Evolutionary conservation across 208 protist genomes (phyloP), one percentile per base, ranked within the genome.

Genomic region (Trypanosoma boissoni): DNA sequence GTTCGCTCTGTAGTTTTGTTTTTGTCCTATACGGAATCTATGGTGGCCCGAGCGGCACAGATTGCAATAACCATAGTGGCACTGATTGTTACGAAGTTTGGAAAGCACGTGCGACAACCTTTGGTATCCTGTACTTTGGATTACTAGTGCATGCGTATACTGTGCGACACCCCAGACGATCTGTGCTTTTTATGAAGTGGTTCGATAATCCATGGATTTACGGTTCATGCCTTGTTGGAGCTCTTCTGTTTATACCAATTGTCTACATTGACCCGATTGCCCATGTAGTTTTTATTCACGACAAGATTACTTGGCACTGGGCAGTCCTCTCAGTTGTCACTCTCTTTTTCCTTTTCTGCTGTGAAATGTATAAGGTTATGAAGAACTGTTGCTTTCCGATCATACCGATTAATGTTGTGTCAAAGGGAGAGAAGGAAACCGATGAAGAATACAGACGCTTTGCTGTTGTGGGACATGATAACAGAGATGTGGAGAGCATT

Each of bases 141-240:
- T 66, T 96, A 27, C 60, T 96, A n/a, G 24, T 95, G 21, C 91
- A 96, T 73, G 71, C 88, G 26, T 96, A 96, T 80, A 96, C 86
- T 14, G 85, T 92, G 42, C 78, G 91, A 42, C 82, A 92, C 64
- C 68, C 76, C 5, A 76, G 88, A 32, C 57, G 76, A 24, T 92
- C 86, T 41, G 31, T 94, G 23, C 86, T 93, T 55, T 64, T 57
- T 42, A 94, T 94, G 88, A 86, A 80, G 29, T 92, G 79, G 83
- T 75, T 91, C 24, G 88, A 94, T 69, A 94, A 94, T 70, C 72
- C 64, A 39, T 92, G 84, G 85, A 74, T 94, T 49, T 92, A 65
- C 52, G 77, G 76, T 16, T 84, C 82, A 48, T 62, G 74, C 51
- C 20, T 73, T 27, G 29, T 90, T 21, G 85, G 80, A 24, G 67